Percentiles rank a stretch among this genome's conserved stretches.
Evolutionary conservation across 1,139 yeast species (phyloP).

Genomic region (Saccharomyces hybrid): DNA sequence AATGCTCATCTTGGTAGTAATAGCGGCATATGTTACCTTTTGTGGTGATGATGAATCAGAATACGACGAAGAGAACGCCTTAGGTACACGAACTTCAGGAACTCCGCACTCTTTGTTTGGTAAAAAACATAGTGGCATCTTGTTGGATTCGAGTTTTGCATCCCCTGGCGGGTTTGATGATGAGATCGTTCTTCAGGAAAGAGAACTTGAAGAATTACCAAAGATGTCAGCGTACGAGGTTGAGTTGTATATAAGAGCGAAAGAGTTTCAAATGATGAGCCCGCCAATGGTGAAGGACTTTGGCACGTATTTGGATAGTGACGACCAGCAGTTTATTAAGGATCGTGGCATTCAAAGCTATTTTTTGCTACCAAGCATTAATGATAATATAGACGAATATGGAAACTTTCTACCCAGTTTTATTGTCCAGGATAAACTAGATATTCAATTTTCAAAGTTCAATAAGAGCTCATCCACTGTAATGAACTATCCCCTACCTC

Average conservation of each 20-base stretch:
- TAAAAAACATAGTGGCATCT: constrained; percentile 21
- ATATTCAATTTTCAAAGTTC: constrained; percentile 42
- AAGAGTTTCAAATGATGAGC: constrained; percentile 33
- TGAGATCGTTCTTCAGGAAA: constrained; percentile 30
- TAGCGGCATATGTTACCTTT: constrained; percentile 36
- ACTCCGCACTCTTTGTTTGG: constrained; percentile 15
- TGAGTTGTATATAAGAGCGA: constrained; percentile 33
- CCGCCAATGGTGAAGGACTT: constrained; percentile 38
- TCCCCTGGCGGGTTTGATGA: constrained; percentile 36
- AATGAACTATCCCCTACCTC: constrained; percentile 59
- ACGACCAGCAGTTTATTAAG: constrained; percentile 35
- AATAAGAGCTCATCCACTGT: constrained; percentile 39
- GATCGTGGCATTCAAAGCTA: constrained; percentile 47
- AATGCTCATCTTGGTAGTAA: constrained; percentile 32
- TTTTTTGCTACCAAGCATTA: constrained; percentile 36
- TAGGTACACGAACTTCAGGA: constrained; percentile 10
- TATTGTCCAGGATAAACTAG: constrained; percentile 57
- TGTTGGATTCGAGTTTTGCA: constrained; percentile 33
- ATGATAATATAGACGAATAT: constrained; percentile 30
- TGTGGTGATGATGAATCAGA: constrained; percentile 29
- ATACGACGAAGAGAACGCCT: constrained; percentile 28
- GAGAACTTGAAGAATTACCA: constrained; percentile 32
- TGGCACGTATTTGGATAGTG: constrained; percentile 35
- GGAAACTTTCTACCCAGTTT: constrained; percentile 35
- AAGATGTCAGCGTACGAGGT: constrained; percentile 33